Percentiles rank a stretch among this genome's conserved stretches.
Conservation (phyloP, 2,329 filamentous ascomycete species). For the Cordyceps militaris region DNA sequence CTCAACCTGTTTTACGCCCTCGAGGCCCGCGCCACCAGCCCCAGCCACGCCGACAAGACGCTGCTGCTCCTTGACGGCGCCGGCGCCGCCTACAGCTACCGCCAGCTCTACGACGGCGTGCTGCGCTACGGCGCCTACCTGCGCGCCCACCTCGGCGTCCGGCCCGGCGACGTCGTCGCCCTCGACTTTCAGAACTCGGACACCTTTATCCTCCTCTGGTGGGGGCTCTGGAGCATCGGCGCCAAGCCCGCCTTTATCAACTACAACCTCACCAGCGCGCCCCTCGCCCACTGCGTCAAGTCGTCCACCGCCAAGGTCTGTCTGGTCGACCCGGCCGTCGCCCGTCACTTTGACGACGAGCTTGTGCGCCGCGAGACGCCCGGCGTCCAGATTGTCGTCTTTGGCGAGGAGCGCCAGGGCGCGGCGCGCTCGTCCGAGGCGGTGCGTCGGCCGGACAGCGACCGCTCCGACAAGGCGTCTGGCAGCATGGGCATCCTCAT, state of each 20-base stretch:
- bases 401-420: slow-evolving; percentile 49
- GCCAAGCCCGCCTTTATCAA: slow-evolving; percentile 83
- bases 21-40: slow-evolving; percentile 54
- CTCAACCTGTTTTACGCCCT: slow-evolving; percentile 70
- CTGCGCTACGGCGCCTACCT: slow-evolving; percentile 73
- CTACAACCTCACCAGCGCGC: slow-evolving; percentile 68
- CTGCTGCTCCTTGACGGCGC: slow-evolving; percentile 60
- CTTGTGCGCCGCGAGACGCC: slow-evolving; percentile 43
- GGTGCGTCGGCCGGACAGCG: slow-evolving; percentile 50
- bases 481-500: slow-evolving; percentile 65
- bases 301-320: slow-evolving; percentile 61
- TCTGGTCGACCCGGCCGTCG: slow-evolving; percentile 58
- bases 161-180: slow-evolving; percentile 69
- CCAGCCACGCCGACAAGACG: slow-evolving; percentile 42
- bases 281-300: slow-evolving; percentile 67
- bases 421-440: slow-evolving; percentile 44
- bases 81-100: slow-evolving; percentile 58
- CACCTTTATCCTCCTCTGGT: slow-evolving; percentile 66
- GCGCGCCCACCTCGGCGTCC: slow-evolving; percentile 53
- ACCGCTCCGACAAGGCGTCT: slow-evolving; percentile 49
- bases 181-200: slow-evolving; percentile 77
- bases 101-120: slow-evolving; percentile 61
- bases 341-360: slow-evolving; percentile 48
- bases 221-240: slow-evolving; percentile 77
- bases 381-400: slow-evolving; percentile 51